These are phyloP conservation scores for Naegleria fowleri DNA, from an alignment of 208 protist species.

Conservation along the genomic window DNA sequence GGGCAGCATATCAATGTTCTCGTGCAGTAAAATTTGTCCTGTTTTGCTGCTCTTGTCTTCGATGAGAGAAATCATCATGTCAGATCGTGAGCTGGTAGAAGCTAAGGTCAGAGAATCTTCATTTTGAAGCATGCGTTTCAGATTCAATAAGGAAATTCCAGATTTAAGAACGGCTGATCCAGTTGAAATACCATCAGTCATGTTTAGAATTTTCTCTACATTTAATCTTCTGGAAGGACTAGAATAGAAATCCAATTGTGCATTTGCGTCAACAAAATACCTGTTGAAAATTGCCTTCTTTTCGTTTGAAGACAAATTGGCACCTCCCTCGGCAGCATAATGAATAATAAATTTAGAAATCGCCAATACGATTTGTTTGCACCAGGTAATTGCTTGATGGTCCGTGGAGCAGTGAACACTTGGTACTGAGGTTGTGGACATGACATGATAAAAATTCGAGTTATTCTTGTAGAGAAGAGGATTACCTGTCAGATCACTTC, in stretches of 20 bases:
- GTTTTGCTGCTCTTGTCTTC: background rate
- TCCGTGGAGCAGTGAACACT: background rate
- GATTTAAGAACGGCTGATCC: background rate
- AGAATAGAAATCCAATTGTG: background rate
- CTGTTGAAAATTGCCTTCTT: background rate
- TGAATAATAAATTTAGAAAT: background rate
- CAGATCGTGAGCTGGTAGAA: background rate
- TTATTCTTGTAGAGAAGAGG: background rate
- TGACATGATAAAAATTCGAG: background rate
- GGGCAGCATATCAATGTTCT: background rate
- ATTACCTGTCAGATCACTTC: background rate
- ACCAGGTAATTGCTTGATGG: background rate
- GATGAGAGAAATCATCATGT: background rate
- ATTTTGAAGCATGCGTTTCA: background rate
- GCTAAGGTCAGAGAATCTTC: background rate
- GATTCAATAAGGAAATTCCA: background rate
- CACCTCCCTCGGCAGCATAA: background rate
- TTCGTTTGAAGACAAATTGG: background rate
- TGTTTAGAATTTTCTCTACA: too few species aligned
- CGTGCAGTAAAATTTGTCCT: background rate
- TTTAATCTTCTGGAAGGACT: background rate
- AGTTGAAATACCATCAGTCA: too few species aligned
- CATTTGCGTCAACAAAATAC: background rate
- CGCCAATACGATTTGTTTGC: background rate
- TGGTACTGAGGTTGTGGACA: background rate